phyloP scores from a whole-genome alignment of 1,284 basidiomycete species.

The Mycena citricolor region DNA sequence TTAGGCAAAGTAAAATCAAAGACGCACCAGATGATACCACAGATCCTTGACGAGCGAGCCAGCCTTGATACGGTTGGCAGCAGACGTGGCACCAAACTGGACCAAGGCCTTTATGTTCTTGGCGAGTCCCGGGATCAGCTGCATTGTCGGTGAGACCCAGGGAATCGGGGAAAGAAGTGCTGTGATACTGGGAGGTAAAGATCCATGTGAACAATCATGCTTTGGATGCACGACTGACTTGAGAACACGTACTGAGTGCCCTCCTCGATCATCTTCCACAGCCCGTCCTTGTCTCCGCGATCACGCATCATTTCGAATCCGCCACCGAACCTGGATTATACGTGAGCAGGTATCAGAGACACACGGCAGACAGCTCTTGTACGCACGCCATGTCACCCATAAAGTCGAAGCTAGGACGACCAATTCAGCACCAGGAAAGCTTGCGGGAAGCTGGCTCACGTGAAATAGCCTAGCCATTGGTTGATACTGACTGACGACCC shows the following conservation, averaged over 20 bases:
- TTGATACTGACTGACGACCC: slow-evolving; percentile 40
- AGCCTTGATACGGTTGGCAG: slow-evolving; percentile 33
- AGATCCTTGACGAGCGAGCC: slow-evolving; percentile 46
- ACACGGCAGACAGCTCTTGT: background rate
- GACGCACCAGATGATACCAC: slow-evolving; percentile 39
- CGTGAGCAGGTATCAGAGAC: background rate
- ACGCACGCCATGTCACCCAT: slow-evolving; percentile 63
- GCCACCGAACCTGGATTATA: slow-evolving; percentile 38
- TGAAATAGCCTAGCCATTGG: slow-evolving; percentile 49
- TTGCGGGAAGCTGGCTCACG: slow-evolving; percentile 36
- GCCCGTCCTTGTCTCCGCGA: slow-evolving; percentile 36
- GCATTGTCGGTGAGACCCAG: slow-evolving; percentile 32
- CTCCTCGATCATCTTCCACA: slow-evolving; percentile 37
- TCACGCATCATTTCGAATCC: slow-evolving; percentile 42
- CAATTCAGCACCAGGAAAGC: slow-evolving; percentile 1
- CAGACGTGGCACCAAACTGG: slow-evolving; percentile 35
- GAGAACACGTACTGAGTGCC: slow-evolving; percentile 35
- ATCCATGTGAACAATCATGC: background rate
- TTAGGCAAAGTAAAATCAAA: slow-evolving; percentile 1
- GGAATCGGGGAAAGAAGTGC: slow-evolving; percentile 41
- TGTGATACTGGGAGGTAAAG: slow-evolving; percentile 32
- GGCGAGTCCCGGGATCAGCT: slow-evolving; percentile 24
- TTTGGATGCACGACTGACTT: background rate
- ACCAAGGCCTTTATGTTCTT: slow-evolving; percentile 29
- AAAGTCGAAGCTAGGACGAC: slow-evolving; percentile 51